A percentile compares a stretch with the other conserved stretches of the same genome.
Evolutionary conservation across 495 filamentous ascomycete genomes (phyloP).

Genomic region (Pseudoneurospora amorphoporcata): DNA sequence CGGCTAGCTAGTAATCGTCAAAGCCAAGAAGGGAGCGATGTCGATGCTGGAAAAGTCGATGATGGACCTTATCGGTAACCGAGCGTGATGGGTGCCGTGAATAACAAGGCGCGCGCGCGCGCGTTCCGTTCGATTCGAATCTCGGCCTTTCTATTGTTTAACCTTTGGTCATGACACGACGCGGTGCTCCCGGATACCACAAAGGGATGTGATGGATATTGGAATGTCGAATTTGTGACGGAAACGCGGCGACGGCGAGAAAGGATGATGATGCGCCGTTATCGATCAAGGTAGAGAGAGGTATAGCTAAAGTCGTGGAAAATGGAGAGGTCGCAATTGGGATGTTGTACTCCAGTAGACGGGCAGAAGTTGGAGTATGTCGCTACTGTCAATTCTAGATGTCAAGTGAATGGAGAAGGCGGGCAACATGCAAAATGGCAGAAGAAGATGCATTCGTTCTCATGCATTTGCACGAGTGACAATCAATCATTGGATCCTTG

Average conservation of each 20-base stretch:
- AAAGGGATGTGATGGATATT: background rate
- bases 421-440: background rate
- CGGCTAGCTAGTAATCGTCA: background rate
- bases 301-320: background rate
- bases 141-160: background rate
- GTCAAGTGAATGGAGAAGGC: background rate
- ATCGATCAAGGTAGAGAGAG: background rate
- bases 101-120: background rate
- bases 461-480: conserved; percentile 15
- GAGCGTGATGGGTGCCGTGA: background rate
- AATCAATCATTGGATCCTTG: conserved; percentile 27
- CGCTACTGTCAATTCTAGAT: background rate
- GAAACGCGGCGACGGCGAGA: background rate
- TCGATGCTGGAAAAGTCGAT: background rate
- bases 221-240: background rate
- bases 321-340: background rate
- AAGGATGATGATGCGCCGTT: background rate
- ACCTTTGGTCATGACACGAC: background rate
- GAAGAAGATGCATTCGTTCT: conserved; percentile 2
- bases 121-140: background rate
- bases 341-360: background rate
- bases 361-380: background rate
- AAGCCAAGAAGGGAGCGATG: background rate
- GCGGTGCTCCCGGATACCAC: background rate
- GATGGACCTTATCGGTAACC: conserved; percentile 4